Conservation (phyloP, 2,329 filamentous ascomycete genomes). For the Pseudocercospora musae region DNA sequence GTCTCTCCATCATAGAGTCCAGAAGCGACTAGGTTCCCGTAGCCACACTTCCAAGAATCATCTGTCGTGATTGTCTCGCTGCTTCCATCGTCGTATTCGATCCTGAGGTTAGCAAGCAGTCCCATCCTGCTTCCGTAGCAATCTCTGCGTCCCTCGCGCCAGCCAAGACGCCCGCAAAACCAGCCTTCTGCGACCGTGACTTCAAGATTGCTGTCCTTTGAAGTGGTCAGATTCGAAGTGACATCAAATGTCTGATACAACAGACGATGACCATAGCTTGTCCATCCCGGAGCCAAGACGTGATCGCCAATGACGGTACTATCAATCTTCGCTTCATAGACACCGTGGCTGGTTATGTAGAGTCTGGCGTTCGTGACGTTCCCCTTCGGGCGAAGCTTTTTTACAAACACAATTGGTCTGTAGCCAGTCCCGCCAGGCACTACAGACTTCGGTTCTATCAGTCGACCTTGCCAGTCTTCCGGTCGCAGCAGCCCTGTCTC, state of each 20-base stretch:
- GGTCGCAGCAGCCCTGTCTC: neutral
- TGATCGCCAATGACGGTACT: conserved; percentile 37
- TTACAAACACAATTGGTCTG: neutral
- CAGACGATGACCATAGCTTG: conserved; percentile 50
- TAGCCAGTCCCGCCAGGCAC: neutral
- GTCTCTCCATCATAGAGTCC: conserved; percentile 55
- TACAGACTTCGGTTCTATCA: neutral
- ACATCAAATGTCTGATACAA: conserved; percentile 56
- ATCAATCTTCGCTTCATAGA: conserved; percentile 39
- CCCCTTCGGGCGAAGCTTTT: neutral
- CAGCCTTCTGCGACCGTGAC: conserved; percentile 51
- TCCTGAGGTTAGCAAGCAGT: conserved; percentile 40
- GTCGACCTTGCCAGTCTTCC: neutral
- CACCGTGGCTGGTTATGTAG: conserved; percentile 7
- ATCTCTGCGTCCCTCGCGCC: conserved; percentile 33
- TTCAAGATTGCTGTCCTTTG: conserved; percentile 40
- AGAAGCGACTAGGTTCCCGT: conserved; percentile 36
- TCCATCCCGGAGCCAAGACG: conserved; percentile 52
- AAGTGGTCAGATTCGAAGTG: conserved; percentile 37
- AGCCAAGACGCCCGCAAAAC: conserved; percentile 44
- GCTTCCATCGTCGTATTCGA: conserved; percentile 36
- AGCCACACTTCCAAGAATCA: conserved; percentile 38
- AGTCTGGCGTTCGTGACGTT: neutral
- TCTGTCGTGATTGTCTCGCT: conserved; percentile 37
- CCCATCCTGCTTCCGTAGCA: conserved; percentile 43